These are phyloP conservation scores for Rhodomyrtus psidioides DNA, from an alignment of 441 rosid species.

Conservation along the genomic window DNA sequence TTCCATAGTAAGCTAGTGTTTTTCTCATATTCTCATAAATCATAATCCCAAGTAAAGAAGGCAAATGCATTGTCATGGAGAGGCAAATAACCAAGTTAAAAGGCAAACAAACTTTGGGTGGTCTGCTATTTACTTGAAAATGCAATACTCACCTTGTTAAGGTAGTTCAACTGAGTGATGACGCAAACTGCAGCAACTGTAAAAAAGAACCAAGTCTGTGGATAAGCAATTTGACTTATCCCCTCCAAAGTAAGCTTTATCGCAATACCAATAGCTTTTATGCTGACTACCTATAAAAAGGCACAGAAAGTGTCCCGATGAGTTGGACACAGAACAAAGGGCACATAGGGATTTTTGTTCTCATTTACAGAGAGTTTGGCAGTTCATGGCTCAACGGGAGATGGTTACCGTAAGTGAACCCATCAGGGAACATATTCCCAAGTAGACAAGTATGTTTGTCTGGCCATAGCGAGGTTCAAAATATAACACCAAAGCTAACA, in stretches of 20 bases:
- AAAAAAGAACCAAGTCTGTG: constrained; percentile 61
- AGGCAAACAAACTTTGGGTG: neutral
- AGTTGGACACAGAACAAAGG: neutral
- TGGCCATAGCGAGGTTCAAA: constrained; percentile 65
- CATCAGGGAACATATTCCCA: constrained; percentile 62
- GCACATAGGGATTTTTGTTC: neutral
- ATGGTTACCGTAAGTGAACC: constrained; percentile 61
- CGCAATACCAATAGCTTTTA: constrained; percentile 71
- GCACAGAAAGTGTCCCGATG: neutral
- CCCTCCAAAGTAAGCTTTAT: constrained; percentile 63
- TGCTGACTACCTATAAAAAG: constrained; percentile 48
- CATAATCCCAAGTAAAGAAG: neutral
- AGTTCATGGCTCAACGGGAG: neutral
- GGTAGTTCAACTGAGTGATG: constrained; percentile 54
- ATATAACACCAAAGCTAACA: constrained; percentile 48
- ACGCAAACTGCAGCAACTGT: constrained; percentile 56
- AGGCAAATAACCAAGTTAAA: neutral
- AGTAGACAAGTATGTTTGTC: constrained; percentile 52
- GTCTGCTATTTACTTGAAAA: neutral
- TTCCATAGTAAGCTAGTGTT: neutral
- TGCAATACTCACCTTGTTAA: constrained; percentile 40
- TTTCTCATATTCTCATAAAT: neutral
- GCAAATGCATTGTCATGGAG: neutral
- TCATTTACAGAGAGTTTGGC: neutral
- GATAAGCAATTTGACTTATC: constrained; percentile 44